Evolutionary conservation across 805 yeast species (phyloP), one percentile per base, ranked within the genome.

Genomic region (Barnettozyma vustinii): DNA sequence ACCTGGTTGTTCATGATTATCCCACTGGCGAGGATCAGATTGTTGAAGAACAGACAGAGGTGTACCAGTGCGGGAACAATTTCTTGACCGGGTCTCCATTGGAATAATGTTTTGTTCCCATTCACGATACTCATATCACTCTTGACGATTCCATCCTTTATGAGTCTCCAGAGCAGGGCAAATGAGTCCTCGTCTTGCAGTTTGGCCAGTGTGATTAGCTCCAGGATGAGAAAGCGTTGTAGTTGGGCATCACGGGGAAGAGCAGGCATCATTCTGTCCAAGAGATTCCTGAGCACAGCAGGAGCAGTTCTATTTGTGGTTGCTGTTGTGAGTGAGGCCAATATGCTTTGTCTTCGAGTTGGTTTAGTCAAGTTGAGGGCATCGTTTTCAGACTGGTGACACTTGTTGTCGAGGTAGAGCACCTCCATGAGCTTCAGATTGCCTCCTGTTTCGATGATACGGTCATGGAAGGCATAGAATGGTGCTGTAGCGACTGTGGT

Each of bases 381-480:
- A 25, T 18, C 5, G 8, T 23, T 36, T 25, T 18, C 21, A 10
- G 35, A 18, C 8, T 20, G 25, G 18, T n/a, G 21, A 15, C 37
- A 21, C 23, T 47, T 47, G 9, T 25, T 3, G 10, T 50, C 44
- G 26, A 50, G 33, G 15, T 33, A 23, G 2, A 52, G 5, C 8
- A 52, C 27, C 25, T 52, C 55, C 3, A 39, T 18, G 5, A 42
- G 16, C 12, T 40, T 44, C 19, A 52, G 27, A 44, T 52, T 52
- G 18, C 53, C 55, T 37, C 47, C 55, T 2, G 55, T 52, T 19
- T 50, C 49, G 12, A 30, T 5, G 7, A 52, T 12, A 40, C 43
- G 43, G 19, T 40, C n/a, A n/a, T 26, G 13, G n/a, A 40, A 40
- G 21, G 18, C n/a, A 5, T 25, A 23, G 26, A 40, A 40, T 6